These are phyloP conservation scores for Globisporangium radiosum DNA, from an alignment of 352 stramenopile genomes.

Conservation along the genomic window DNA sequence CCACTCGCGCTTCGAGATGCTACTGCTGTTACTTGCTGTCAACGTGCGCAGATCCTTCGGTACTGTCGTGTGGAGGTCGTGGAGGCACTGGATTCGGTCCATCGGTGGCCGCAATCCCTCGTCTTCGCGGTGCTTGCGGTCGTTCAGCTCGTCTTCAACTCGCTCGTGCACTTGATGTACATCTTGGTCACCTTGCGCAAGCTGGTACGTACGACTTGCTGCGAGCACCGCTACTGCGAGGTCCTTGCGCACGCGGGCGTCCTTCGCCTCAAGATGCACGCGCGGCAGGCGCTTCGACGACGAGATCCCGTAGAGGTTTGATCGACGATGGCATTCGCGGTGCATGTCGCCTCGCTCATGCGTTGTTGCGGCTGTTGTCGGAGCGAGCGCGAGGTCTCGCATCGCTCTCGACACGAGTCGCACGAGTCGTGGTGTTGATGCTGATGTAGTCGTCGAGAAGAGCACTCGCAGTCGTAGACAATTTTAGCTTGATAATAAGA, in stretches of 20 bases:
- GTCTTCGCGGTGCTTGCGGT: constrained; percentile 44
- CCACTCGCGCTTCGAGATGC: constrained; percentile 25
- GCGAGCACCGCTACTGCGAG: constrained; percentile 23
- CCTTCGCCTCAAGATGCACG: constrained; percentile 24
- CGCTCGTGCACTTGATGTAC: constrained; percentile 11
- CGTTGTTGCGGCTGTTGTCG: background rate
- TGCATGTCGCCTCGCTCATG: background rate
- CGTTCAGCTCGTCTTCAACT: constrained; percentile 43
- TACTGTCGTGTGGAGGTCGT: constrained; percentile 47
- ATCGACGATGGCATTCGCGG: constrained; percentile 26
- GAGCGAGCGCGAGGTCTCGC: too few species aligned
- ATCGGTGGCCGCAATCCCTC: constrained; percentile 35
- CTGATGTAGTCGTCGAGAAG: too few species aligned
- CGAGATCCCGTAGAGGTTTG: constrained; percentile 32
- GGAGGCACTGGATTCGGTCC: constrained; percentile 34
- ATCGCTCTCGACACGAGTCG: too few species aligned
- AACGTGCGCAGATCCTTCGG: constrained; percentile 22
- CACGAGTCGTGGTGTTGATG: too few species aligned
- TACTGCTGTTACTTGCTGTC: background rate
- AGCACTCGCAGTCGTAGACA: too few species aligned
- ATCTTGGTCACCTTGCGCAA: constrained; percentile 10
- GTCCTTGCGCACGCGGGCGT: constrained; percentile 40
- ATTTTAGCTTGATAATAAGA: too few species aligned
- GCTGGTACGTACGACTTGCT: background rate
- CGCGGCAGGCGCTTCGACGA: constrained; percentile 24